phyloP scores from a whole-genome alignment of 495 filamentous ascomycete species.

The Xylaria curta region DNA sequence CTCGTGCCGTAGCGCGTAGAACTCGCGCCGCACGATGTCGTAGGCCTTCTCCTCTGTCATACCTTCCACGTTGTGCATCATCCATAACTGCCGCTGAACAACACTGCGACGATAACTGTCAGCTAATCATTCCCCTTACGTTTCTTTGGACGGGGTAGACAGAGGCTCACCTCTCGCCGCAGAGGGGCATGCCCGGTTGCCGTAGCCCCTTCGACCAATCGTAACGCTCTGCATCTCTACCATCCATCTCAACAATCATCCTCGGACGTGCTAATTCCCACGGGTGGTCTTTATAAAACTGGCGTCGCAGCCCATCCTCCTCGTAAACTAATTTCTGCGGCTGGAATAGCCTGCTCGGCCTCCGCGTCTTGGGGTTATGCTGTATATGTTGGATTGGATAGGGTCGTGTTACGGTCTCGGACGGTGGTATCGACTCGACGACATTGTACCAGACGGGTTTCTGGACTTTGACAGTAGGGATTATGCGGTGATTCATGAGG shows the following conservation, averaged over 20 bases:
- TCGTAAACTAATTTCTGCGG: conserved; percentile 80
- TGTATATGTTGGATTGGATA: conserved; percentile 66
- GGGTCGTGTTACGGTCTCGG: conserved; percentile 73
- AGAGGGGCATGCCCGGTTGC: conserved; percentile 79
- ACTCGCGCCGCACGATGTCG: conserved; percentile 86
- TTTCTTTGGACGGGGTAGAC: background rate
- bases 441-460: conserved; percentile 80
- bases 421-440: conserved; percentile 75
- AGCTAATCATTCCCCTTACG: background rate
- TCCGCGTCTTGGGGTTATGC: conserved; percentile 57
- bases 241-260: conserved; percentile 83
- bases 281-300: conserved; percentile 92
- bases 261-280: conserved; percentile 94
- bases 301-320: conserved; percentile 78
- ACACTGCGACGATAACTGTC: conserved; percentile 65
- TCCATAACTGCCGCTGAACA: conserved; percentile 87
- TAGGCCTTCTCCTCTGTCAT: conserved; percentile 75
- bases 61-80: conserved; percentile 67
- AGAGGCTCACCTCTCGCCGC: conserved; percentile 78
- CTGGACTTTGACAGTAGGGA: conserved; percentile 36
- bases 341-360: conserved; percentile 76
- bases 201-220: conserved; percentile 79
- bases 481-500: conserved; percentile 36
- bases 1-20: conserved; percentile 80
- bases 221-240: conserved; percentile 73